Conservation (phyloP, 306 rosid species). For the Cucurbita ficifolia region DNA sequence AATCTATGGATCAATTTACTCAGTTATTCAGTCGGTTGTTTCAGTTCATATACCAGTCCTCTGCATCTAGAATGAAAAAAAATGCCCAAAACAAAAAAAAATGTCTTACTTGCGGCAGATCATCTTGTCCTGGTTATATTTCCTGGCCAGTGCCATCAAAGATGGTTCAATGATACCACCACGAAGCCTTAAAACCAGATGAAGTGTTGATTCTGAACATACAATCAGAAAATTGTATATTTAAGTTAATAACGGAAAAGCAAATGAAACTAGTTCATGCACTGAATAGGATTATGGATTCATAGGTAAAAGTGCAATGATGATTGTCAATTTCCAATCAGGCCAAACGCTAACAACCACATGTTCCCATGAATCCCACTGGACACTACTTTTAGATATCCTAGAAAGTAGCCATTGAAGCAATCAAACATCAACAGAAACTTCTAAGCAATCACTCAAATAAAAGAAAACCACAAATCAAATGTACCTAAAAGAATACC, state of each 20-base stretch:
- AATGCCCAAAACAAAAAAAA: not conserved
- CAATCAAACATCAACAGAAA: not conserved
- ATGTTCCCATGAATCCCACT: not conserved
- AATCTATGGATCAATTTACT: not conserved
- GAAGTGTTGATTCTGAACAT: slow-evolving; percentile 70
- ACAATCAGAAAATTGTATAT: not conserved
- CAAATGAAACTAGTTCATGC: not conserved
- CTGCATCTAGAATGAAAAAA: not conserved
- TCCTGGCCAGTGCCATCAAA: slow-evolving; percentile 94
- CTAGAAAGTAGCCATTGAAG: not conserved
- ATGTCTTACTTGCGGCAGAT: slow-evolving; percentile 96
- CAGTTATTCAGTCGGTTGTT: not conserved
- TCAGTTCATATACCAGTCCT: not conserved
- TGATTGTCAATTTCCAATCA: not conserved
- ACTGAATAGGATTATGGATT: not conserved
- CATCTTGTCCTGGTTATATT: slow-evolving; percentile 80
- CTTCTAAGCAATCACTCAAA: not conserved
- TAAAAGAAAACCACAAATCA: not conserved
- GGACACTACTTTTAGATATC: not conserved
- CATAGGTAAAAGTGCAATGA: not conserved
- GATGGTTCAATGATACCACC: slow-evolving; percentile 97
- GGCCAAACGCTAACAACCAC: not conserved
- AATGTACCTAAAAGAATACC: not conserved
- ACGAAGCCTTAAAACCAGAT: slow-evolving; percentile 94
- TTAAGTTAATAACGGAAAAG: not conserved